Evolutionary conservation across 768 basidiomycete genomes (phyloP).

Genomic region (Xerocomellus amylosporus): DNA sequence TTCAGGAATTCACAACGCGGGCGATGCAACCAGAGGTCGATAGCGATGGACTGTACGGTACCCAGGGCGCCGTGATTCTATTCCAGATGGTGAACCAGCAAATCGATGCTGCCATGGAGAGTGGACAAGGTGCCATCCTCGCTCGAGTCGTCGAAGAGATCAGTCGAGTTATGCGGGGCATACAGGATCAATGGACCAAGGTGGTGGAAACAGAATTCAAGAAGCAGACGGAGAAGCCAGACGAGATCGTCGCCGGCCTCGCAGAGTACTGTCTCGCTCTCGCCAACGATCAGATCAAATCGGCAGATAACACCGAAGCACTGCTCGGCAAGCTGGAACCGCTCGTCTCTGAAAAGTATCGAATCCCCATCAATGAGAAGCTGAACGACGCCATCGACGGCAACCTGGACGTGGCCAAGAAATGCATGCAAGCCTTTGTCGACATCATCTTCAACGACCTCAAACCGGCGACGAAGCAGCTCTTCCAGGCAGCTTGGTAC

Average conservation of each 20-base stretch:
- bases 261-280: conserved; percentile 96
- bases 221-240: conserved; percentile 83
- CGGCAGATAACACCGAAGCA: conserved; percentile 89
- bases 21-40: conserved; percentile 86
- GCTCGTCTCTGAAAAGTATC: conserved; percentile 91
- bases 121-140: conserved; percentile 91
- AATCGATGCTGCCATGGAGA: conserved; percentile 91
- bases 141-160: conserved; percentile 86
- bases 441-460: conserved; percentile 95
- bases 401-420: conserved; percentile 96
- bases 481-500: conserved; percentile 89
- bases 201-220: conserved; percentile 82
- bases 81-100: conserved; percentile 99
- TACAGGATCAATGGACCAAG: conserved; percentile 86
- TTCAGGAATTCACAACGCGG: conserved; percentile 78
- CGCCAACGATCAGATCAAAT: conserved; percentile 97
- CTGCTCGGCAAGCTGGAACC: conserved; percentile 83
- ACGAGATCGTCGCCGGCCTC: conserved; percentile 82
- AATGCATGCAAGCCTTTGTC: conserved; percentile 92
- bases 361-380: conserved; percentile 73
- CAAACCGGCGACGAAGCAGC: conserved; percentile 76
- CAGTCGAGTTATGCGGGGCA: conserved; percentile 83
- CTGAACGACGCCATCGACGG: conserved; percentile 98
- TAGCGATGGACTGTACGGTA: conserved; percentile 85
- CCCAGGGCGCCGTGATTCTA: conserved; percentile 89